These are phyloP conservation scores for Gossypium anomalum DNA, from an alignment of 345 rosid species.

Conservation along the genomic window DNA sequence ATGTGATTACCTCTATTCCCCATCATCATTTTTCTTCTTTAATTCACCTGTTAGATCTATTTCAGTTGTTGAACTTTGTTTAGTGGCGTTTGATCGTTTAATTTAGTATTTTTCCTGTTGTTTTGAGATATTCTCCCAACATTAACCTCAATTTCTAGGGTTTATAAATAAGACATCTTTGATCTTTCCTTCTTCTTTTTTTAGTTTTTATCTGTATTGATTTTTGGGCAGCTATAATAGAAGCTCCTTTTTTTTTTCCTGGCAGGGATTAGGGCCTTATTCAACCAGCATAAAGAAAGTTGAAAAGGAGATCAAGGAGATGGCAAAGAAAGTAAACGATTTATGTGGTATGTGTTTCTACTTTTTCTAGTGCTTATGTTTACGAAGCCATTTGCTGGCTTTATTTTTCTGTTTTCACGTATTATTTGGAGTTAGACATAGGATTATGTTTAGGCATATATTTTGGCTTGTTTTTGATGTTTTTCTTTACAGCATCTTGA, in stretches of 20 bases:
- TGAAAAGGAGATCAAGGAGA: slow-evolving; percentile 87
- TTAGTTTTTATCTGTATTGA: background rate
- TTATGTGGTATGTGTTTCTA: slow-evolving; percentile 54
- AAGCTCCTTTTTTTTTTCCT: background rate
- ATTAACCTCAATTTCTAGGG: background rate
- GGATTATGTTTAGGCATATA: background rate
- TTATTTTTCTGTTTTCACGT: background rate
- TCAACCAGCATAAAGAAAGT: slow-evolving; percentile 77
- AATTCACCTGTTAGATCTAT: background rate
- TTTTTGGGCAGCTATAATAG: background rate
- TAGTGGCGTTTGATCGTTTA: background rate
- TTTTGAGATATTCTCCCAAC: background rate
- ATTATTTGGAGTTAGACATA: background rate
- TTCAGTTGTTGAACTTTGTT: background rate
- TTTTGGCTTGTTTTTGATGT: background rate
- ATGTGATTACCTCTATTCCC: slow-evolving; percentile 25
- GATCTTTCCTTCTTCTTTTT: background rate
- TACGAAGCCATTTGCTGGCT: background rate
- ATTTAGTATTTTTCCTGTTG: background rate
- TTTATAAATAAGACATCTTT: background rate
- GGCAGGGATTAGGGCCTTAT: slow-evolving; percentile 93
- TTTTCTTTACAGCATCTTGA: background rate
- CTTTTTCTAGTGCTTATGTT: background rate
- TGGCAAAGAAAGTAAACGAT: slow-evolving; percentile 88
- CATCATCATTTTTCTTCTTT: background rate